phyloP scores from a whole-genome alignment of 2,329 filamentous ascomycete species.

The Fusarium fracticaudum region DNA sequence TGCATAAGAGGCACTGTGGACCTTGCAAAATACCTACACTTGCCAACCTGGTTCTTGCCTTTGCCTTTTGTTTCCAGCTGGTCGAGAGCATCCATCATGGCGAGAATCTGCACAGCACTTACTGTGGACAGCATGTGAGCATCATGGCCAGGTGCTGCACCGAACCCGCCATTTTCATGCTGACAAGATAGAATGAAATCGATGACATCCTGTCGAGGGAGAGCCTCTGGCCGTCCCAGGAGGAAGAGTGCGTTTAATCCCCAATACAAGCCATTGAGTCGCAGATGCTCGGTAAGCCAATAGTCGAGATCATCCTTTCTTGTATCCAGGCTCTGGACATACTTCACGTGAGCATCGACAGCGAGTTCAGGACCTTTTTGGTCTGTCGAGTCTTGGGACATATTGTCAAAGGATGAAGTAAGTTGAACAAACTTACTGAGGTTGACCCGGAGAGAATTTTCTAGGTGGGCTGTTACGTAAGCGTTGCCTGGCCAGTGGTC shows the following conservation, averaged over 20 bases:
- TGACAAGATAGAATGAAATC: constrained; percentile 97
- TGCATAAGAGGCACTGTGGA: constrained; percentile 17
- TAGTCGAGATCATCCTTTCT: constrained; percentile 96
- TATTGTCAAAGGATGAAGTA: constrained; percentile 35
- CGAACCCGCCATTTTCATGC: constrained; percentile 88
- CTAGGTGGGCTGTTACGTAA: constrained; percentile 28
- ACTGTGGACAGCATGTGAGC: constrained; percentile 96
- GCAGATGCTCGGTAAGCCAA: constrained; percentile 96
- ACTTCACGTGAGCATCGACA: constrained; percentile 78
- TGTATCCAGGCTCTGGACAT: constrained; percentile 92
- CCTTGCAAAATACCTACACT: constrained; percentile 69
- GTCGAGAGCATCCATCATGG: constrained; percentile 83
- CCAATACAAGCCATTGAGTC: constrained; percentile 97
- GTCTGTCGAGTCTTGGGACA: constrained; percentile 40
- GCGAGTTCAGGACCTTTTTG: constrained; percentile 58
- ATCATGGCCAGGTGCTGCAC: constrained; percentile 92
- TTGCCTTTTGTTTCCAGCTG: constrained; percentile 78
- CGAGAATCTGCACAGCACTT: constrained; percentile 92
- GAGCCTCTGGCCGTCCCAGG: constrained; percentile 80
- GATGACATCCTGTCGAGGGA: constrained; percentile 83
- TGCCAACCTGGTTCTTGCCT: constrained; percentile 74
- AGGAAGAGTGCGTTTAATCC: constrained; percentile 89
- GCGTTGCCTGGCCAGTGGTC: constrained; percentile 17
- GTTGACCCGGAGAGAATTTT: constrained; percentile 29
- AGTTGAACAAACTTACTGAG: not conserved